These are phyloP conservation scores for Picochlorum sp. DNA, from an alignment of 139 green algal species.

Conservation along the genomic window DNA sequence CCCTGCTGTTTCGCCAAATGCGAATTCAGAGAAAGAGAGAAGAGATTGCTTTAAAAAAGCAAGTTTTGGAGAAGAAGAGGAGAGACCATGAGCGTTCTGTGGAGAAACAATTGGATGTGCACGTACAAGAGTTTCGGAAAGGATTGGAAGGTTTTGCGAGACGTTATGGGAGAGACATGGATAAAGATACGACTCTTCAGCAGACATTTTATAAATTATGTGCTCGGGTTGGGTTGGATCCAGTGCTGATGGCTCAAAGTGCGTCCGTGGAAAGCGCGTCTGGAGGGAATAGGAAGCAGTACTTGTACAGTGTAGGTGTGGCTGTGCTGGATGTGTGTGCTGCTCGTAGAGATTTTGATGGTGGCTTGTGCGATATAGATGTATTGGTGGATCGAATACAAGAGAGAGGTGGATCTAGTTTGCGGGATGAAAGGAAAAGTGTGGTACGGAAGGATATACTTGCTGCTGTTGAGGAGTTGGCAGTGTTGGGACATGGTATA, in stretches of 20 bases:
- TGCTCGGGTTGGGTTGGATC: conserved; percentile 88
- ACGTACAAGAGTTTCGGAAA: conserved; percentile 36
- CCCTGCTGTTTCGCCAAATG: too few species aligned
- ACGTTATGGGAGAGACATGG: conserved; percentile 54
- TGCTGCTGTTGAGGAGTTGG: conserved; percentile 70
- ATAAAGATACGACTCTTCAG: conserved; percentile 76
- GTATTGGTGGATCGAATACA: conserved; percentile 36
- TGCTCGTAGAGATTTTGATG: conserved; percentile 47
- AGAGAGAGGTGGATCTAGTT: conserved; percentile 53
- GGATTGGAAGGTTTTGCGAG: conserved; percentile 75
- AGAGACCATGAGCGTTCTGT: too few species aligned
- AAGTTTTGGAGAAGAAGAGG: too few species aligned
- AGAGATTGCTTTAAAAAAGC: too few species aligned
- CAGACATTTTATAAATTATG: conserved; percentile 92
- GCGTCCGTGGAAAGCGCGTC: too few species aligned
- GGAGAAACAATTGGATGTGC: too few species aligned
- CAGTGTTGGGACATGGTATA: conserved; percentile 64
- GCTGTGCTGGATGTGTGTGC: conserved; percentile 80
- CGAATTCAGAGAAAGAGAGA: too few species aligned
- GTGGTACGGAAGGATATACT: conserved; percentile 52
- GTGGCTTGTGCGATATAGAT: conserved; percentile 72
- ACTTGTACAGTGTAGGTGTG: conserved; percentile 94
- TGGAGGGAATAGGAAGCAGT: conserved; percentile 26
- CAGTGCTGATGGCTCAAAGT: conserved; percentile 11
- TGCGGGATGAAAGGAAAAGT: conserved; percentile 44